A percentile compares a stretch with the other conserved stretches of the same genome.
phyloP scores from a whole-genome alignment of 805 yeast genomes.

The Saccharomyces kudriavzevii region DNA sequence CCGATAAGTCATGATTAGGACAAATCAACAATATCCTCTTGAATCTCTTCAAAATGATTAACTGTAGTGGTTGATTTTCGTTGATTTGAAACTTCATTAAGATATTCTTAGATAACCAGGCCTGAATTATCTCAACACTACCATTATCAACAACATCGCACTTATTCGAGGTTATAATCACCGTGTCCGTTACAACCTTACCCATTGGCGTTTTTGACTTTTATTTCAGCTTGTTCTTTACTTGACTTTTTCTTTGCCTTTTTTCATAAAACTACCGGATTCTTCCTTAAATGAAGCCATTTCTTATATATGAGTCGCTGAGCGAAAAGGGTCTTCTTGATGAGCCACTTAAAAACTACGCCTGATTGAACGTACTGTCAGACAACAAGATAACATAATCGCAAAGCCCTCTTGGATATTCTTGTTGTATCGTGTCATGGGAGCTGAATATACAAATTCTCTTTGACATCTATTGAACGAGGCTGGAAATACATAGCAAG shows the following conservation, averaged over 20 bases:
- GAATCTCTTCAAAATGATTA: slow-evolving; percentile 17
- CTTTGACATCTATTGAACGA: not conserved
- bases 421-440: not conserved
- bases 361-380: not conserved
- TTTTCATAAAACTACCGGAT: not conserved
- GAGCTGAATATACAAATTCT: not conserved
- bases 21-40: slow-evolving; percentile 18
- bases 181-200: slow-evolving; percentile 17
- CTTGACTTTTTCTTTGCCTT: not conserved
- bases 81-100: slow-evolving; percentile 10
- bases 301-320: not conserved
- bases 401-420: not conserved
- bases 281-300: not conserved
- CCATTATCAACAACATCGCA: slow-evolving; percentile 5
- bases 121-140: slow-evolving; percentile 7
- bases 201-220: not conserved
- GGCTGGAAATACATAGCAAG: not conserved
- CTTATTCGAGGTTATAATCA: slow-evolving; percentile 16
- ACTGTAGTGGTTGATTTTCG: slow-evolving; percentile 16
- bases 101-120: slow-evolving; percentile 16
- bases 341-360: not conserved
- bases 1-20: slow-evolving; percentile 12
- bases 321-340: not conserved
- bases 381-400: not conserved
- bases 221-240: not conserved